Evolutionary conservation across 352 stramenopile genomes (phyloP).

Genomic region (Phytopythium delawarense): DNA sequence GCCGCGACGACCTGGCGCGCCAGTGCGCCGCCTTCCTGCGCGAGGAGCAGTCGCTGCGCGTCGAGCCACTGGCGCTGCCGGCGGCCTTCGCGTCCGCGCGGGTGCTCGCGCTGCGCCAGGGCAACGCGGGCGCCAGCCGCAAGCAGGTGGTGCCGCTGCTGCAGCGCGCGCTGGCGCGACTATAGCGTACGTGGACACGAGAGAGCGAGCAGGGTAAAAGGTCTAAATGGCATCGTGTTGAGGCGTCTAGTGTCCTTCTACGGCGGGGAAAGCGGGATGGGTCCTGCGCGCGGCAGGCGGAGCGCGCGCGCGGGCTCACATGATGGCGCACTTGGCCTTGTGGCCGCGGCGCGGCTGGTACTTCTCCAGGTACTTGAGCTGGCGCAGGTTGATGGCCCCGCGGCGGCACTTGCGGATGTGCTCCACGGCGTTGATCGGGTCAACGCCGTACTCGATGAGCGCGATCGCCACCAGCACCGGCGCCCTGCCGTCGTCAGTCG

Average conservation of each 20-base stretch:
- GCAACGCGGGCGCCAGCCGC: slow-evolving; percentile 53
- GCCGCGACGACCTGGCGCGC: slow-evolving; percentile 11
- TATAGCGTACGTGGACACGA: too few species aligned
- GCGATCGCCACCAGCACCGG: slow-evolving; percentile 97
- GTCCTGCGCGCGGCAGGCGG: not conserved
- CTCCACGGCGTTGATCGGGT: slow-evolving; percentile 96
- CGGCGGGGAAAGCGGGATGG: not conserved
- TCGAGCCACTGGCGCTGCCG: slow-evolving; percentile 35
- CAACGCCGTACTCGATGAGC: slow-evolving; percentile 95
- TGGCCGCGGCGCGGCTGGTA: slow-evolving; percentile 83
- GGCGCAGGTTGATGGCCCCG: slow-evolving; percentile 97
- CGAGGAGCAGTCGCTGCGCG: slow-evolving; percentile 30
- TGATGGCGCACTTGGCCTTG: slow-evolving; percentile 83
- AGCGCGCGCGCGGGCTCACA: slow-evolving; percentile 36
- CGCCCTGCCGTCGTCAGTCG: slow-evolving; percentile 41
- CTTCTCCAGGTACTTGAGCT: slow-evolving; percentile 97
- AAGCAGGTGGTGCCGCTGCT: slow-evolving; percentile 80
- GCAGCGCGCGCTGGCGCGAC: slow-evolving; percentile 31
- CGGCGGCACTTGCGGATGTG: slow-evolving; percentile 93
- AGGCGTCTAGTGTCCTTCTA: not conserved
- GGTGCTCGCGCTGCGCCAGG: slow-evolving; percentile 48
- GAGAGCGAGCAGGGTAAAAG: not conserved
- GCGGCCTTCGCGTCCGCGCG: slow-evolving; percentile 17
- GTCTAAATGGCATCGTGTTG: not conserved
- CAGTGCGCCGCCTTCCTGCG: slow-evolving; percentile 37